Base-by-base conservation (phyloP, 140 eudicot genomes). In the Flaveria floridana region DNA sequence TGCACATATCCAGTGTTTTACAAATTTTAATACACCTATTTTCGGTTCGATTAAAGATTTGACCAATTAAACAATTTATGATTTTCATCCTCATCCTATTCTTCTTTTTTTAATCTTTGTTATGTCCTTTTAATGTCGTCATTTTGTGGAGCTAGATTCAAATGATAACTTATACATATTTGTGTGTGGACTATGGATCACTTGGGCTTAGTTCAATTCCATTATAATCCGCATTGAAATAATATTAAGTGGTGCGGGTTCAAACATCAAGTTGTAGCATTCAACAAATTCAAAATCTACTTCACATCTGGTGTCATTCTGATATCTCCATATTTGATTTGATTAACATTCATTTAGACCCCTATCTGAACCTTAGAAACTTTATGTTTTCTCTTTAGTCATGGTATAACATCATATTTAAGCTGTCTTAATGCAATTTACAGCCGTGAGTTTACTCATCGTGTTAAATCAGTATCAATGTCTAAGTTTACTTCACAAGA, bases 401-500 rank as follows among this genome's bases (percentile, higher is more conserved):
- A 41, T 51, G 25, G 42, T 58, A 70, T 70, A 61, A 67, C 68
- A 39, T 76, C 48, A 67, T 66, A 76, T 52, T 15, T 4, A 78
- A 26, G 16, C 20, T 67, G 16, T 69, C 26, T 74, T 9, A 73
- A 50, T 76, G 46, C 72, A 59, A 18, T 21, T 77, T 81, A 61
- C 93, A 92, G 98, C 81, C 98, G 98, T 68, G 98, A 92, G 87
- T 92, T 92, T 70, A 92, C 98, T 66, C 98, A 92, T 74, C 95
- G 98, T 46, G 97, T 92, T 34, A 92, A 92, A 79, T 92, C 98
- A 0, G 90, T 92, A 68, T 92, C 98, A 8, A 86, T 92, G 98
- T 87, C 98, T 23, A 92, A 89, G 82, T 92, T 92, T 69, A 92
- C 96, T 18, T 81, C 88, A 48, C 92, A 90, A 81, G 98, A 93